Base-by-base conservation (phyloP, 2,329 filamentous ascomycete species). In the Colletotrichum noveboracense region DNA sequence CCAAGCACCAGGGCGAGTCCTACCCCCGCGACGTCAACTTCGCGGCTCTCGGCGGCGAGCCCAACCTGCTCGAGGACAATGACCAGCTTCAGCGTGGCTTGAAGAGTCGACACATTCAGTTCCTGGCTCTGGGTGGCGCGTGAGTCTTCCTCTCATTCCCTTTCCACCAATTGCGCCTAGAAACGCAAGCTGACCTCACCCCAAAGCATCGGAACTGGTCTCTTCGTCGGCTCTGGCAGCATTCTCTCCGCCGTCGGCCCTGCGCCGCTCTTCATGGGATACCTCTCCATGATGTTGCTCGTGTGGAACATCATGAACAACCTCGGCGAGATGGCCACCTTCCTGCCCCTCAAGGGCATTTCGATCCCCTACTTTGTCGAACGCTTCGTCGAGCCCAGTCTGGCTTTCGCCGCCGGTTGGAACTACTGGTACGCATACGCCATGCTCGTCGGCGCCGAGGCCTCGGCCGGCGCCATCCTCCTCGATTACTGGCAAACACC, bases 201-300 rank as follows among this genome's bases (percentile, higher is more conserved):
- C 78, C 43, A n/a, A n/a, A 89, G 81, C 26, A 93, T 93, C 77
- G 91, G 91, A 71, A 93, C 91, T 5, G 91, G 91, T 78, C 87
- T 93, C 24, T 93, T 93, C 81, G 88, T 93, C 76, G 91, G 91
- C 71, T 91, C 90, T 48, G 91, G 91, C 28, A 84, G 84, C 74
- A 91, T 92, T 68, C 84, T 93, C 68, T 85, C 88, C 38, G 84
- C 85, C 12, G 88, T 89, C 32, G 92, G 92, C 3, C 92, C 92
- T 4, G 93, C 92, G 7, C 92, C 93, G 1, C 85, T 95, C 18
- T 89, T 95, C 81, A 92, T 96, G 83, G 92, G 91, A 28, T 96
- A 95, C 82, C 79, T 90, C 8, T 86, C 85, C 77, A 90, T 90
- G 88, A 90, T 89, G 86, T 30, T 84, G 4, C 80, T 91, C 12